phyloP scores from a whole-genome alignment of 352 stramenopile genomes.

The Globisporangium camurandrum region DNA sequence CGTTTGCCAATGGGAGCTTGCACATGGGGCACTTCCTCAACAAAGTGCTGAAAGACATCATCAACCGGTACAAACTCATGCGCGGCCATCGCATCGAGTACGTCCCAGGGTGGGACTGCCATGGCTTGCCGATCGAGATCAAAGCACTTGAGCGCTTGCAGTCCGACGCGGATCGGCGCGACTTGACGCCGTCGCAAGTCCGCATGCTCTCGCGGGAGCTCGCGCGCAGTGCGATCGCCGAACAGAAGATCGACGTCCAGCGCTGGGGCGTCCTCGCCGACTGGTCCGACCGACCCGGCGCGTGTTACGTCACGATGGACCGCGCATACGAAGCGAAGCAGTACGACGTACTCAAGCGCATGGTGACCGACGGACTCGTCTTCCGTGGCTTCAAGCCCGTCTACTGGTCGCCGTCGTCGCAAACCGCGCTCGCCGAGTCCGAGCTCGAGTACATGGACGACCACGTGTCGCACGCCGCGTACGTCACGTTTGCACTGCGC shows the following conservation, averaged over 20 bases:
- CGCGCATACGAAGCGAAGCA: slow-evolving; percentile 95
- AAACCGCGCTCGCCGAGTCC: slow-evolving; percentile 96
- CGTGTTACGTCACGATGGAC: slow-evolving; percentile 92
- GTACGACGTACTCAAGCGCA: slow-evolving; percentile 95
- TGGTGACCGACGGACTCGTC: slow-evolving; percentile 94
- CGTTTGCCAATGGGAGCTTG: slow-evolving; percentile 98
- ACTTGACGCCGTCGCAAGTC: slow-evolving; percentile 87
- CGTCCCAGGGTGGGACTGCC: slow-evolving; percentile 98
- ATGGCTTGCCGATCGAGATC: slow-evolving; percentile 98
- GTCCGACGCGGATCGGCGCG: slow-evolving; percentile 16
- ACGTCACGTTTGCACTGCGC: slow-evolving; percentile 84
- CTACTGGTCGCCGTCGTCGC: slow-evolving; percentile 96
- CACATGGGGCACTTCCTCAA: slow-evolving; percentile 96
- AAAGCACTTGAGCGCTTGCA: slow-evolving; percentile 95
- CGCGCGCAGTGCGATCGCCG: slow-evolving; percentile 88
- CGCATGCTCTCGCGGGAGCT: slow-evolving; percentile 88
- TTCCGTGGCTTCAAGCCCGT: slow-evolving; percentile 98
- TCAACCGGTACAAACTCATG: slow-evolving; percentile 94
- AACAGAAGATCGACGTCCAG: slow-evolving; percentile 91
- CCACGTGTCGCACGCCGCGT: slow-evolving; percentile 95
- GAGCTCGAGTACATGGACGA: slow-evolving; percentile 98
- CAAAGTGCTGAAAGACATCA: slow-evolving; percentile 96
- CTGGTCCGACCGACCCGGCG: slow-evolving; percentile 72
- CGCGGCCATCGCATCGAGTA: slow-evolving; percentile 92
- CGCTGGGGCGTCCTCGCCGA: slow-evolving; percentile 92